These are phyloP conservation scores for Incumbomyces delicatus DNA, from an alignment of 2,329 filamentous ascomycete species.

Conservation along the genomic window DNA sequence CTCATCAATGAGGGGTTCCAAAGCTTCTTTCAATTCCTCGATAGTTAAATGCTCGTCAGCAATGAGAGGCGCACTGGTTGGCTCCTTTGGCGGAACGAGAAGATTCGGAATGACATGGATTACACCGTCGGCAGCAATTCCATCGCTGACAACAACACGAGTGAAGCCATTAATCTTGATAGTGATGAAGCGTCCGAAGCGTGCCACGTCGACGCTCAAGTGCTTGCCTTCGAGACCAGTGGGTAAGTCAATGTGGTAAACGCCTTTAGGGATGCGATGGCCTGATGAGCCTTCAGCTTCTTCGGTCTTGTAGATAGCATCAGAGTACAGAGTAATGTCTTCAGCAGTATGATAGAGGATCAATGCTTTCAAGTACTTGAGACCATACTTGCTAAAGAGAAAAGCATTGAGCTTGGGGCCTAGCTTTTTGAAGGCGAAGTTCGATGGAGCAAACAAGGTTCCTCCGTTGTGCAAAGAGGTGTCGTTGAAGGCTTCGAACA, in stretches of 20 bases:
- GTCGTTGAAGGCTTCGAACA: slow-evolving; percentile 52
- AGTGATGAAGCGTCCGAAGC: slow-evolving; percentile 56
- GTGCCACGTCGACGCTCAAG: slow-evolving; percentile 61
- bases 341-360: slow-evolving; percentile 69
- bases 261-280: slow-evolving; percentile 32
- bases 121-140: slow-evolving; percentile 66
- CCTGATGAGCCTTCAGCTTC: slow-evolving; percentile 18
- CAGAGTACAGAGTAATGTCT: slow-evolving; percentile 70
- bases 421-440: slow-evolving; percentile 68
- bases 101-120: slow-evolving; percentile 67
- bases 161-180: slow-evolving; percentile 69
- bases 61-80: slow-evolving; percentile 27
- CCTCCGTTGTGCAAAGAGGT: slow-evolving; percentile 50
- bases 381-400: slow-evolving; percentile 67
- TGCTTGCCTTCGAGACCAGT: slow-evolving; percentile 59
- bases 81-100: slow-evolving; percentile 62
- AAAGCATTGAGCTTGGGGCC: slow-evolving; percentile 68
- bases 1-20: slow-evolving; percentile 36
- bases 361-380: slow-evolving; percentile 66
- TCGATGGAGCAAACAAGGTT: slow-evolving; percentile 73
- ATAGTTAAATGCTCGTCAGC: slow-evolving; percentile 43
- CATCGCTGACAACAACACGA: slow-evolving; percentile 58
- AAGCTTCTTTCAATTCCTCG: slow-evolving; percentile 51
- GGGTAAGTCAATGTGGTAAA: slow-evolving; percentile 53
- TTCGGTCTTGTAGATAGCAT: slow-evolving; percentile 57